Percentiles rank a stretch among this genome's conserved stretches.
Evolutionary conservation across 2,329 filamentous ascomycete genomes (phyloP).

Genomic region (Claviceps capensis): DNA sequence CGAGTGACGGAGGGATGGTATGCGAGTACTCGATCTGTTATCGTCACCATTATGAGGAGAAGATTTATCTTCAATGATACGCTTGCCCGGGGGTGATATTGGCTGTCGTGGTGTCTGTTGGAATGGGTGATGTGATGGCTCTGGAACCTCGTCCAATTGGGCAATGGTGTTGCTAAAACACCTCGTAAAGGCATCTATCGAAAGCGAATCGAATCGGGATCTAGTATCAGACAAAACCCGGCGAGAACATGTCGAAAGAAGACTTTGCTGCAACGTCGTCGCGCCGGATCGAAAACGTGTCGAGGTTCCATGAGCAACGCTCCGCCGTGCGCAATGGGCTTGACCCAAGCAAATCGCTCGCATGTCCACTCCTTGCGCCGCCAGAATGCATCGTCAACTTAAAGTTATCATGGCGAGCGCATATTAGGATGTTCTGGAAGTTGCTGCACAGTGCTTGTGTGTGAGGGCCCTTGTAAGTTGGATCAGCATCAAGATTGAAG

Average conservation of each 20-base stretch:
- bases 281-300: not conserved
- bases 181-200: not conserved
- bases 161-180: not conserved
- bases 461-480: too few relatives aligned
- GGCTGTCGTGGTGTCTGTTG: not conserved
- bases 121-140: not conserved
- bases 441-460: too few relatives aligned
- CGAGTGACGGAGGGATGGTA: not conserved
- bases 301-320: conserved; percentile 5
- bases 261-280: not conserved
- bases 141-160: not conserved
- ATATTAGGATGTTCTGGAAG: not conserved
- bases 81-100: not conserved
- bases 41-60: too few relatives aligned
- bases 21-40: not conserved
- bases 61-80: not conserved
- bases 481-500: too few relatives aligned
- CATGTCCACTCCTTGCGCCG: conserved; percentile 8
- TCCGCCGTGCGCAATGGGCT: conserved; percentile 12
- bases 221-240: not conserved
- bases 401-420: not conserved
- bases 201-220: not conserved
- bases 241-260: not conserved
- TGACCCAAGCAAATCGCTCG: conserved; percentile 13
- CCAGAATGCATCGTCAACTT: not conserved